Conservation (phyloP, 441 rosid species). For the Arabidopsis hybrid region DNA sequence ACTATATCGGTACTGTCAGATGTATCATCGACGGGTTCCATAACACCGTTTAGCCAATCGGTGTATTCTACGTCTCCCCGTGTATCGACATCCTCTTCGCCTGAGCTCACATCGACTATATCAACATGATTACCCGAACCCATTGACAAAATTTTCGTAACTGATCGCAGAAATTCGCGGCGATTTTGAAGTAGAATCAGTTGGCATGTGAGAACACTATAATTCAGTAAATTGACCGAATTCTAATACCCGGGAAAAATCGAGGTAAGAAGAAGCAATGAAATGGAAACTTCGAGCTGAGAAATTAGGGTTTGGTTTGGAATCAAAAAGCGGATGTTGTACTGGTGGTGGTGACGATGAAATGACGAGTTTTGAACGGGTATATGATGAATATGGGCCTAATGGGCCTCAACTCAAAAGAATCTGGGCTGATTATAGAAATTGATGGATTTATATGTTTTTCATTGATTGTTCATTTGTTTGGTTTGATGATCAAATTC, state of each 20-base stretch:
- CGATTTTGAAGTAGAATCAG: not conserved
- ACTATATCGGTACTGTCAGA: conserved; percentile 56
- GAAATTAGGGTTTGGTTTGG: conserved; percentile 11
- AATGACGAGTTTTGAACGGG: not conserved
- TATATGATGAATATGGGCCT: not conserved
- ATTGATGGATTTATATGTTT: not conserved
- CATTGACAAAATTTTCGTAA: conserved; percentile 12
- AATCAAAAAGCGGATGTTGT: not conserved
- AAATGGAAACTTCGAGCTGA: not conserved
- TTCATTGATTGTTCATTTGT: not conserved
- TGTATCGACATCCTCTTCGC: conserved; percentile 59
- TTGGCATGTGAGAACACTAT: not conserved
- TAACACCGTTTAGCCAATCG: conserved; percentile 51
- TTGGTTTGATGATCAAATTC: not conserved
- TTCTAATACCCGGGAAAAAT: not conserved
- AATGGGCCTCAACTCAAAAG: not conserved
- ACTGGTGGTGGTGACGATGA: not conserved
- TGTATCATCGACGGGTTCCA: conserved; percentile 30
- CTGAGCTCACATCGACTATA: conserved; percentile 76
- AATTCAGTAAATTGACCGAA: not conserved
- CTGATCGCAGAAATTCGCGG: not conserved
- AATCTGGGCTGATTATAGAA: not conserved
- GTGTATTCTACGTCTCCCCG: conserved; percentile 4
- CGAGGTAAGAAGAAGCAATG: not conserved
- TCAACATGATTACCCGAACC: conserved; percentile 48